phyloP scores from a whole-genome alignment of 2,329 filamentous ascomycete species.

The Neofusicoccum sp. region DNA sequence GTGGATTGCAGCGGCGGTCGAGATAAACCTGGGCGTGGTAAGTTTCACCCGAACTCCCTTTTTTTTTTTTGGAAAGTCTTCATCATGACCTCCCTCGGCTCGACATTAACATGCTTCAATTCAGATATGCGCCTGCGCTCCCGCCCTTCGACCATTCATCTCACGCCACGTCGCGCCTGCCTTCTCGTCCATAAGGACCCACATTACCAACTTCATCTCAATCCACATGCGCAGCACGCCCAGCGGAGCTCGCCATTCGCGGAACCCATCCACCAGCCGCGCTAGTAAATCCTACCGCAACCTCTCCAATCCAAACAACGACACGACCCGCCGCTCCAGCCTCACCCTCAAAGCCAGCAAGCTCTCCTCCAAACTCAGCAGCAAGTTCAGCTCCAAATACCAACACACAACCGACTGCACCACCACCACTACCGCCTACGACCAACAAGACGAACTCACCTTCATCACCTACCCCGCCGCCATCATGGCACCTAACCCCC shows the following conservation, averaged over 20 bases:
- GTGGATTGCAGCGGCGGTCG: constrained; percentile 48
- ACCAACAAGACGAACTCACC: not conserved
- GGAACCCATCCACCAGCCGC: not conserved
- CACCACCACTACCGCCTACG: not conserved
- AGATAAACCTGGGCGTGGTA: constrained; percentile 48
- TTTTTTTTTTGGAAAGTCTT: no score
- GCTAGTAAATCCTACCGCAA: not conserved
- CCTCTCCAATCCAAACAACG: not conserved
- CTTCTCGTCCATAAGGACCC: not conserved
- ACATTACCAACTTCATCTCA: not conserved
- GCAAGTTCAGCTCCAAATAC: not conserved
- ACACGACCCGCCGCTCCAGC: not conserved
- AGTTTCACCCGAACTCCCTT: constrained; percentile 21
- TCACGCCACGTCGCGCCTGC: not conserved
- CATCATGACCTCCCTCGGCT: not conserved
- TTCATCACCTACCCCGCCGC: not conserved
- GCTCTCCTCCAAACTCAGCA: not conserved
- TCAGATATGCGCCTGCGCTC: constrained; percentile 39
- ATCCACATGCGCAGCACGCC: not conserved
- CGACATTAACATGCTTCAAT: not conserved
- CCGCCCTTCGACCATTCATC: constrained; percentile 33
- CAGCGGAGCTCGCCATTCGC: not conserved
- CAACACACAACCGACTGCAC: not conserved
- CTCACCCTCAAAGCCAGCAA: not conserved
- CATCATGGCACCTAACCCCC: not conserved